Conservation (phyloP, 2,329 filamentous ascomycete species). For the Aureobasidium sp. region DNA sequence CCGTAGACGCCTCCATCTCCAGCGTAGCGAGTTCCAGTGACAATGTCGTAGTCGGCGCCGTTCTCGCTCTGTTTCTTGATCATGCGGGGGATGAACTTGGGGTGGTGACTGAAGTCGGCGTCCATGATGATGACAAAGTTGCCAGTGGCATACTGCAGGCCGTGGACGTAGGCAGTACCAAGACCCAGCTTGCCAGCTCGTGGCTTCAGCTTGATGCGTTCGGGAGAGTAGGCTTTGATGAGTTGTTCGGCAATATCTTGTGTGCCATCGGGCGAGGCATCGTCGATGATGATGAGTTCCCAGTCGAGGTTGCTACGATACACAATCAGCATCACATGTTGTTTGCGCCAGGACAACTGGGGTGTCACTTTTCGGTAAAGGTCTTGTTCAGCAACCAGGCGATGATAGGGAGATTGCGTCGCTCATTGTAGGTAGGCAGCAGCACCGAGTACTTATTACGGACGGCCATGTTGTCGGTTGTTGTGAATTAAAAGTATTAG, state of each 20-base stretch:
- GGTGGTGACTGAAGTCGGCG: slow-evolving; percentile 97
- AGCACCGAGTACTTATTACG: slow-evolving; percentile 92
- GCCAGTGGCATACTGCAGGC: slow-evolving; percentile 78
- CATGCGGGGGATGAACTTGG: slow-evolving; percentile 97
- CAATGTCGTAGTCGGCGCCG: slow-evolving; percentile 84
- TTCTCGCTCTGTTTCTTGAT: slow-evolving; percentile 67
- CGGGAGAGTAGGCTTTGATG: slow-evolving; percentile 66
- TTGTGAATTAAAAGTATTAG: not conserved
- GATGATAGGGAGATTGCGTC: slow-evolving; percentile 92
- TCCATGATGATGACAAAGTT: slow-evolving; percentile 99
- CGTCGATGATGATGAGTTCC: slow-evolving; percentile 97
- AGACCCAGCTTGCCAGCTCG: slow-evolving; percentile 95
- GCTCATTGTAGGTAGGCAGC: slow-evolving; percentile 97
- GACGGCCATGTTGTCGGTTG: slow-evolving; percentile 23
- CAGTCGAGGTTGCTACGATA: slow-evolving; percentile 75
- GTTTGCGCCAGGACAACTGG: not conserved
- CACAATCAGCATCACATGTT: not conserved
- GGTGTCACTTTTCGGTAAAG: slow-evolving; percentile 72
- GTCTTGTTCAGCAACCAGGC: slow-evolving; percentile 88
- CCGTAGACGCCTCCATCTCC: slow-evolving; percentile 80
- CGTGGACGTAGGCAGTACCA: slow-evolving; percentile 92
- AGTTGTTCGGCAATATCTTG: slow-evolving; percentile 86
- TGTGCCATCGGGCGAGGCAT: slow-evolving; percentile 93
- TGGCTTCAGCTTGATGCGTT: slow-evolving; percentile 74
- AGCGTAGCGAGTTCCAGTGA: slow-evolving; percentile 91